Evolutionary conservation across 202 grass and related monocot genomes (phyloP), one percentile per base, ranked within the genome.

Genomic region (Setaria italica): DNA sequence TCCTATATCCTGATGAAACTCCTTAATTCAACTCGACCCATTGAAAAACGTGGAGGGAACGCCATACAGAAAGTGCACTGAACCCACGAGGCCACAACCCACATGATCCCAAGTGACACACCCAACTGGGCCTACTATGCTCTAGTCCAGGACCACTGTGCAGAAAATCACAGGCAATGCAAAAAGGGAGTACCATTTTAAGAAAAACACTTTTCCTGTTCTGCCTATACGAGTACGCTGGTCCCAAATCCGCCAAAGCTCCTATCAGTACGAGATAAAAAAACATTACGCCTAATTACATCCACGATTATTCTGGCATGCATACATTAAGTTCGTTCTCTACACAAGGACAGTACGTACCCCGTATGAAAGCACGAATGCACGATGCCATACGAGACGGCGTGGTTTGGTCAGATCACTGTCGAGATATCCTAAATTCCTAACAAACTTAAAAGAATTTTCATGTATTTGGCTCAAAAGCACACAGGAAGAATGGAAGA

Each of bases 91-190:
- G 25, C 25, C 25, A 25, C 74, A 60, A 45, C 65, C 43, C 83
- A 85, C 74, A 32, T 65, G 70, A 19, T 41, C 55, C 30, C 43
- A 62, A 32, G 43, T n/a, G 60, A 66, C 46, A 1, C 15, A 6
- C 77, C 4, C 17, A 67, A 35, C 1, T 19, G 62, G 17, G 67
- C 56, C 45, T 41, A 42, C 25, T 39, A 29, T 6, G 35, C 11
- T 9, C 9, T 13, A 20, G 34, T 62, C 29, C 8, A 53, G 75
- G 53, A 85, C 65, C 65, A 70, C 19, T 19, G 4, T 29, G 21
- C 42, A 79, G 77, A 60, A 42, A 46, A 85, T 11, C 62, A 85
- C 30, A 70, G 41, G 9, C 54, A 5, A 42, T 62, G 43, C 55
- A 85, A 30, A 80, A 75, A 20, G 59, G 30, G 19, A 7, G 7